Base-by-base conservation (phyloP, 2,329 filamentous ascomycete species). In the Chrysoporthe cubensis region DNA sequence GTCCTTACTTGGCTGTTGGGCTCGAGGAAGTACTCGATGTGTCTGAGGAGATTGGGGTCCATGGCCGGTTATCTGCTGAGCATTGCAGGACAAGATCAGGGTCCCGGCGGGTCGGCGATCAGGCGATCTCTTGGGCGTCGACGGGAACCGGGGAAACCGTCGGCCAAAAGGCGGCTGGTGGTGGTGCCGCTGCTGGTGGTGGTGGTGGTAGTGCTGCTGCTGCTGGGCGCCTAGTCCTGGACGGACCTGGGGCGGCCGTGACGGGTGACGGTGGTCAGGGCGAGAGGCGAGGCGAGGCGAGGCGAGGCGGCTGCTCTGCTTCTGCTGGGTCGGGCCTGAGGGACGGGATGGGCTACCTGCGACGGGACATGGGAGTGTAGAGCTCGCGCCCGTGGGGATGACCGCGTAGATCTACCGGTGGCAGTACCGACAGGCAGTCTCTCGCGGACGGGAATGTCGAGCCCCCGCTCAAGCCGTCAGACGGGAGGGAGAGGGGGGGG, bases 11-110 rank as follows among this genome's bases (percentile, higher is more conserved):
- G 78, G 54, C 75, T 77, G 59, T 79, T 80, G 63, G 78, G 77
- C 64, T 77, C 78, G 65, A 77, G 74, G 72, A 81, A 80, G 73
- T 78, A 80, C 71, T 78, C 78, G 69, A 80, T 74, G 56, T 79
- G 75, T 74, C 73, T 77, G 50, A 80, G 72, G 16, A 79, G 73
- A 64, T 79, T 76, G 34, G 75, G 73, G 72, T 80, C 78, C 79
- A 80, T 80, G 58, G 65, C 73, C 66, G 50, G 32, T 66, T 60
- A 65, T 60, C 64, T 42, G 42, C 52, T 62, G 62, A 52, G 44
- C 68, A 69, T 68, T 44, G 59, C 68, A 65, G 59, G 62, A 68
- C 59, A 56, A 46, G 34, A 46, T 57, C 40, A 67, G 46, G 52
- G 63, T 34, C 52, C 48, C 18, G 40, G 50, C 54, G 54, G 46